Evolutionary conservation across 2,329 filamentous ascomycete genomes (phyloP).

Genomic region (Alternaria angustiovoidea): DNA sequence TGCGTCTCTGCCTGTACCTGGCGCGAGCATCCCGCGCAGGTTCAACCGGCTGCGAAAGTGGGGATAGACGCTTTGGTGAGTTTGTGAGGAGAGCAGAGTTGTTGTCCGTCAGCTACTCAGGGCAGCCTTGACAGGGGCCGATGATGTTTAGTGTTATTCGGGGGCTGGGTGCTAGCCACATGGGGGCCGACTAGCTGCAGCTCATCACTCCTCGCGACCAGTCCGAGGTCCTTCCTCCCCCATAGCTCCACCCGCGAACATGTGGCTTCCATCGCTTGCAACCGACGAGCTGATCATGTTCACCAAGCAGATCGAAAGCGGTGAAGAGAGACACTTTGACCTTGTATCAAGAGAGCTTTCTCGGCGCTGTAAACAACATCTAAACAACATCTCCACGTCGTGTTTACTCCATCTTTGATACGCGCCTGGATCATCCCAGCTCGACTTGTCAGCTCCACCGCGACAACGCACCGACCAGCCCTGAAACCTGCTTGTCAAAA

Average conservation of each 20-base stretch:
- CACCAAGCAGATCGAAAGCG: not conserved
- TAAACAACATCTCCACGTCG: constrained; percentile 1
- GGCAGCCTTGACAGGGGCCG: constrained; percentile 12
- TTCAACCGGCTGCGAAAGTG: constrained; percentile 28
- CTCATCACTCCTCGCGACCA: constrained; percentile 29
- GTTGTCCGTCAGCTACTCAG: constrained; percentile 17
- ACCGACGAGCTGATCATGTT: constrained; percentile 9
- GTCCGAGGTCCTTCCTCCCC: constrained; percentile 26
- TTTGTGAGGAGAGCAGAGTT: constrained; percentile 30
- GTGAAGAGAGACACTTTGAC: not conserved
- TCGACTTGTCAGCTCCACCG: constrained; percentile 3
- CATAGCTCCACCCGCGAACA: constrained; percentile 16
- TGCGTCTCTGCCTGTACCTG: constrained; percentile 39
- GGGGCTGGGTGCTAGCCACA: constrained; percentile 28
- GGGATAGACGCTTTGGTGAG: constrained; percentile 22
- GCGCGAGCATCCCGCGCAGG: constrained; percentile 46
- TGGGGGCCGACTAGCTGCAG: constrained; percentile 10
- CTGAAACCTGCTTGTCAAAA: not conserved
- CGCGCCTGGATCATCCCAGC: constrained; percentile 8
- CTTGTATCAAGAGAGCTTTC: not conserved
- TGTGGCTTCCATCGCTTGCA: constrained; percentile 4
- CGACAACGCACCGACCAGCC: constrained; percentile 12
- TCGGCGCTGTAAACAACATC: constrained; percentile 6
- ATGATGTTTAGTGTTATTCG: constrained; percentile 26
- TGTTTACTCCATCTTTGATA: constrained; percentile 7